These are phyloP conservation scores for Escovopsis sp. DNA, from an alignment of 2,329 filamentous ascomycete species.

Conservation along the genomic window DNA sequence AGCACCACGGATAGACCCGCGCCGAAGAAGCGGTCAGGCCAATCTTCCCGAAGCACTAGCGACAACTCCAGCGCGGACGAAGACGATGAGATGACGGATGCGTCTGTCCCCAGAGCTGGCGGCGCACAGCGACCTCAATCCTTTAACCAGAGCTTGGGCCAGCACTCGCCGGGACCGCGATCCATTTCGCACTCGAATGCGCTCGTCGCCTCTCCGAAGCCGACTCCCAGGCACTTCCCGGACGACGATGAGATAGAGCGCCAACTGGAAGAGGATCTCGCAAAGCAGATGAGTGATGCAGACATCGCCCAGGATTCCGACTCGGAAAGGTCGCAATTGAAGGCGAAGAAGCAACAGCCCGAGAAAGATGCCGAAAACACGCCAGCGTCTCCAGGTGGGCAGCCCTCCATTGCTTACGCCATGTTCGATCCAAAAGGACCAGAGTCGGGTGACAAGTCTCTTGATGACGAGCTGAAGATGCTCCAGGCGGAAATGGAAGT, in stretches of 20 bases:
- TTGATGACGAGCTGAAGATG: slow-evolving; percentile 36
- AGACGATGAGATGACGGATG: slow-evolving; percentile 27
- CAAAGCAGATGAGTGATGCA: slow-evolving; percentile 38
- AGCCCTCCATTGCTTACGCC: slow-evolving; percentile 26
- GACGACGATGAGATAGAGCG: slow-evolving; percentile 53
- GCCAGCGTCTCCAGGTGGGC: slow-evolving; percentile 6
- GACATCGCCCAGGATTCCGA: slow-evolving; percentile 32
- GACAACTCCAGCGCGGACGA: slow-evolving; percentile 25
- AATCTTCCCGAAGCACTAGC: slow-evolving; percentile 31
- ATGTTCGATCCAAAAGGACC: slow-evolving; percentile 38
- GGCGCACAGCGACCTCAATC: slow-evolving; percentile 26
- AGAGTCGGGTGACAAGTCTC: slow-evolving; percentile 29
- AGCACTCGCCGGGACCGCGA: slow-evolving; percentile 27
- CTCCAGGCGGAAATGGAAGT: slow-evolving; percentile 35
- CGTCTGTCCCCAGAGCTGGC: slow-evolving; percentile 12
- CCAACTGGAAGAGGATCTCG: slow-evolving; percentile 50
- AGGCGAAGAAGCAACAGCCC: slow-evolving; percentile 12
- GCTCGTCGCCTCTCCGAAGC: slow-evolving; percentile 31
- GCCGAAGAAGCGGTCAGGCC: slow-evolving; percentile 43
- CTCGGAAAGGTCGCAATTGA: slow-evolving; percentile 24
- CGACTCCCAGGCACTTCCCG: slow-evolving; percentile 27
- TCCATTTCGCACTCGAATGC: slow-evolving; percentile 24
- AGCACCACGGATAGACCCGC: slow-evolving; percentile 32
- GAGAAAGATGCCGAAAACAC: slow-evolving; percentile 16
- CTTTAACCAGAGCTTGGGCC: slow-evolving; percentile 23